Evolutionary conservation across 139 green algal genomes (phyloP).

Genomic region (Deuterostichococcus epilithicus): DNA sequence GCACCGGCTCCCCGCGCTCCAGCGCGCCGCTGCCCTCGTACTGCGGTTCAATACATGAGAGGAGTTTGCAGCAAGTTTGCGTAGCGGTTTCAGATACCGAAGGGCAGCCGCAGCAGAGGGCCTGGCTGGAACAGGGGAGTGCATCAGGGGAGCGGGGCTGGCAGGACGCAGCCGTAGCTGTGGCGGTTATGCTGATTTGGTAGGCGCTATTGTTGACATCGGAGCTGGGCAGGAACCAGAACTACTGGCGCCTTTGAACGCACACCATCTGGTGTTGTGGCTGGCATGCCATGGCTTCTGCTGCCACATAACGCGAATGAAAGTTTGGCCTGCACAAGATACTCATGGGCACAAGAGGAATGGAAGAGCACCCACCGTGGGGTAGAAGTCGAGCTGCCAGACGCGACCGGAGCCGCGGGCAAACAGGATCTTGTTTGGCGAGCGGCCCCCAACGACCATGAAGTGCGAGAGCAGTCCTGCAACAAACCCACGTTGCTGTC

Average conservation of each 20-base stretch:
- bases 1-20: slow-evolving; percentile 80
- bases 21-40: slow-evolving; percentile 64
- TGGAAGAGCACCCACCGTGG: slow-evolving; percentile 7
- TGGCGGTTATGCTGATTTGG: no score
- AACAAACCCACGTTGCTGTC: neutral
- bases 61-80: neutral
- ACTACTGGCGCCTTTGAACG: no score
- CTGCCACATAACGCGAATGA: no score
- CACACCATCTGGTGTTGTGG: no score
- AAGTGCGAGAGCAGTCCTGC: slow-evolving; percentile 76
- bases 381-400: slow-evolving; percentile 85
- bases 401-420: slow-evolving; percentile 75
- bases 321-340: no score
- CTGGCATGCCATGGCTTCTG: no score
- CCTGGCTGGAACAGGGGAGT: no score
- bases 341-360: neutral
- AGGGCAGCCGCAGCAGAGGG: neutral
- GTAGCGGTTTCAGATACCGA: neutral
- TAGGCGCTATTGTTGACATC: no score
- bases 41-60: slow-evolving; percentile 38
- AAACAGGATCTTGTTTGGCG: slow-evolving; percentile 88
- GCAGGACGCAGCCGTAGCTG: no score
- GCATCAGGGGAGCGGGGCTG: no score
- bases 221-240: no score
- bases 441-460: slow-evolving; percentile 78